A percentile compares a stretch with the other conserved stretches of the same genome.
Conservation (phyloP, 768 basidiomycete genomes). For the Auricularia auricula-judae region DNA sequence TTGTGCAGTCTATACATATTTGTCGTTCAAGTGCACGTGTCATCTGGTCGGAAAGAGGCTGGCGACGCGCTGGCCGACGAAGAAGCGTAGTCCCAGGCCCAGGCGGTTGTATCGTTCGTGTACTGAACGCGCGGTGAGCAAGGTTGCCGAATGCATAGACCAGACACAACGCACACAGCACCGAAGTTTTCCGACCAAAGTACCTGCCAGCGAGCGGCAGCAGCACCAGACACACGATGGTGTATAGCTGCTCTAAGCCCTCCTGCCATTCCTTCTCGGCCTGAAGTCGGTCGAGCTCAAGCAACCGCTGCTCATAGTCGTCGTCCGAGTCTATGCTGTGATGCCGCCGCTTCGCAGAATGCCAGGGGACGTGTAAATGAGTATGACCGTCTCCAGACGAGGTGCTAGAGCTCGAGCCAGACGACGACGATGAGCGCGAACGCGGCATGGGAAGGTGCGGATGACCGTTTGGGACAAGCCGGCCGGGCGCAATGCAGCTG, state of each 20-base stretch:
- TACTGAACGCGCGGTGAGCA: neutral
- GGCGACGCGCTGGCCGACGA: neutral
- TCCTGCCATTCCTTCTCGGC: slow-evolving; percentile 94
- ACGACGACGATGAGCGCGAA: neutral
- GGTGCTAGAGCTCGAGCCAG: neutral
- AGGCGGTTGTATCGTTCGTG: neutral
- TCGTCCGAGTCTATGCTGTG: slow-evolving; percentile 38
- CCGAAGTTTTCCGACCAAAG: slow-evolving; percentile 75
- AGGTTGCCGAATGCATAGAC: neutral
- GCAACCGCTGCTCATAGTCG: slow-evolving; percentile 58
- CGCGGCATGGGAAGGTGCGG: too few species aligned
- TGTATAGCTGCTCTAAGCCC: slow-evolving; percentile 71
- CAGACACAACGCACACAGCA: slow-evolving; percentile 54
- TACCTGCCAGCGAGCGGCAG: slow-evolving; percentile 84
- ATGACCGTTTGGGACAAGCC: too few species aligned
- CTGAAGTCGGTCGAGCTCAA: slow-evolving; percentile 12
- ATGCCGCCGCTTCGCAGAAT: neutral
- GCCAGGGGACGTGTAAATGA: neutral
- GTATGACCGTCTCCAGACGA: neutral
- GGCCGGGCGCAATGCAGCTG: too few species aligned
- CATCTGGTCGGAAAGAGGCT: neutral
- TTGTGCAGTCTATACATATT: neutral
- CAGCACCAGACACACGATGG: slow-evolving; percentile 68
- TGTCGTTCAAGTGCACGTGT: neutral
- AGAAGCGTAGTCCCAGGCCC: neutral